phyloP scores from a whole-genome alignment of 176 grass and related monocot genomes.

The Musa beccarii region DNA sequence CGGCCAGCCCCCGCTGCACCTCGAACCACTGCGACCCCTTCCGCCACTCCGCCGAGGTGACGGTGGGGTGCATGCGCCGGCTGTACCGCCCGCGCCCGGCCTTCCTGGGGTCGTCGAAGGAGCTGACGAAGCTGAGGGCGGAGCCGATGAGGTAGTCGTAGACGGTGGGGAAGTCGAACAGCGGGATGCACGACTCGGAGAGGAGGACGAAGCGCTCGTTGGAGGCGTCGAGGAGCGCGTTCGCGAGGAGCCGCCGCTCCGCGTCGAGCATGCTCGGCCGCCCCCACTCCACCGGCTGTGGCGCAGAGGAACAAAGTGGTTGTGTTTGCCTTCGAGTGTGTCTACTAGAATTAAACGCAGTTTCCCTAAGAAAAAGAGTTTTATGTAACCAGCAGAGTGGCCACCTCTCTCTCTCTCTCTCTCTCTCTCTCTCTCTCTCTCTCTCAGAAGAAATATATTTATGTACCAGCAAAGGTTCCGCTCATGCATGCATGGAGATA shows the following conservation, averaged over 20 bases:
- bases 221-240: slow-evolving; percentile 34
- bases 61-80: neutral
- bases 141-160: slow-evolving; percentile 20
- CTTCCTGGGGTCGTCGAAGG: slow-evolving; percentile 26
- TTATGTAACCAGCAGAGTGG: too few species aligned
- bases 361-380: too few species aligned
- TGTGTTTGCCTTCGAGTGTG: too few species aligned
- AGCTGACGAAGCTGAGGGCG: slow-evolving; percentile 28
- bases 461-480: too few species aligned
- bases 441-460: too few species aligned
- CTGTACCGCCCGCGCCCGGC: slow-evolving; percentile 17
- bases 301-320: too few species aligned
- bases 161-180: slow-evolving; percentile 26
- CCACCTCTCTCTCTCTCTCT: too few species aligned
- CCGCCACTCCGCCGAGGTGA: slow-evolving; percentile 29
- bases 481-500: too few species aligned
- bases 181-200: slow-evolving; percentile 38
- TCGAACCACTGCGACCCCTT: slow-evolving; percentile 48
- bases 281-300: slow-evolving; percentile 25
- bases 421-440: too few species aligned
- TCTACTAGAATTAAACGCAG: too few species aligned
- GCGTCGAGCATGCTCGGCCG: slow-evolving; percentile 32
- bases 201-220: slow-evolving; percentile 32
- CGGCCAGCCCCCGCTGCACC: slow-evolving; percentile 19
- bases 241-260: slow-evolving; percentile 30